These are phyloP conservation scores for Pseudonectria foliicola DNA, from an alignment of 2,329 filamentous ascomycete genomes.

Conservation along the genomic window DNA sequence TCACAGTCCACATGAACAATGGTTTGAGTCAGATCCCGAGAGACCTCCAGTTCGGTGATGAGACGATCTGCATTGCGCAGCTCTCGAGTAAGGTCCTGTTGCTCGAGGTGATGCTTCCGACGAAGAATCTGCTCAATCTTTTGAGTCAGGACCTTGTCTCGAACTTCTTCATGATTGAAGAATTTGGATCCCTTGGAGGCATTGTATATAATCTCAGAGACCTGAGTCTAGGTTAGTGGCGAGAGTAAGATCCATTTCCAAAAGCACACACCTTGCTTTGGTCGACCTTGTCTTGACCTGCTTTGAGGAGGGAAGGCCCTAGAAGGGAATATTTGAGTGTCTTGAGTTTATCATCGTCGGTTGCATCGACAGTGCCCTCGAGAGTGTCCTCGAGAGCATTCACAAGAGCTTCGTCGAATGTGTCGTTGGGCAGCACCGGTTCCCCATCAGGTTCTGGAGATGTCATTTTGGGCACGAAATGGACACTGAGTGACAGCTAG, in stretches of 20 bases:
- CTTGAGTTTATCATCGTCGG: conserved; percentile 29
- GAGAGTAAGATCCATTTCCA: background rate
- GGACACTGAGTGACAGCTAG: background rate
- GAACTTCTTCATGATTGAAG: conserved; percentile 82
- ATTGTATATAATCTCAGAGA: conserved; percentile 95
- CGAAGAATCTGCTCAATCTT: conserved; percentile 77
- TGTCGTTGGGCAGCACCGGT: background rate
- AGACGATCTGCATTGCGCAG: conserved; percentile 72
- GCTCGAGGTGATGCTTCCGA: conserved; percentile 69
- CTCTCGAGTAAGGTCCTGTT: conserved; percentile 65
- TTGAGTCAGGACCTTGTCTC: conserved; percentile 72
- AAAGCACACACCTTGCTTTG: conserved; percentile 61
- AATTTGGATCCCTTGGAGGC: conserved; percentile 94
- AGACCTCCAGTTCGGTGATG: conserved; percentile 69
- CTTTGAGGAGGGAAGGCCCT: conserved; percentile 87
- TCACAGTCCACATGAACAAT: conserved; percentile 95
- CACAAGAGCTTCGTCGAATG: conserved; percentile 4
- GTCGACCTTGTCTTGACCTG: conserved; percentile 88
- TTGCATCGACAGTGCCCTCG: conserved; percentile 2
- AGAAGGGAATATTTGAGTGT: conserved; percentile 86
- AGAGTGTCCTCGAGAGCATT: conserved; percentile 5
- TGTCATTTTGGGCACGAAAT: conserved; percentile 13
- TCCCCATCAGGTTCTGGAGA: conserved; percentile 4
- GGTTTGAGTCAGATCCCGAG: conserved; percentile 73
- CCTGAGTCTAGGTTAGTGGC: conserved; percentile 30